Evolutionary conservation across 805 yeast genomes (phyloP).

Genomic region (Maudiozyma bulderi): DNA sequence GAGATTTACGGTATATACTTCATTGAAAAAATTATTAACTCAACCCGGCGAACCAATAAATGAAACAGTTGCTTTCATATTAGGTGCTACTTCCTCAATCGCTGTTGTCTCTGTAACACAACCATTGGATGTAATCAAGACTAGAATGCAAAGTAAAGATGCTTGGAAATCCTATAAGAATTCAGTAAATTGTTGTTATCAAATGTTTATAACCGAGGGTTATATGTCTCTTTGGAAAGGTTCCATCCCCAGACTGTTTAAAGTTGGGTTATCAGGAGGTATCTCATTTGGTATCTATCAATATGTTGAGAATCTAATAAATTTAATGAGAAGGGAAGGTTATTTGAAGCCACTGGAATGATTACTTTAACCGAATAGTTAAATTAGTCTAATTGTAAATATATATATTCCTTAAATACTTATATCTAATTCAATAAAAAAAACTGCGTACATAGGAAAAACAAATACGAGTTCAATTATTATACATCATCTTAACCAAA

Average conservation of each 20-base stretch:
- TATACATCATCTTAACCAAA: neutral
- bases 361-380: neutral
- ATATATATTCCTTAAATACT: neutral
- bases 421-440: neutral
- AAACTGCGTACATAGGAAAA: neutral
- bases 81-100: conserved; percentile 57
- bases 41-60: conserved; percentile 35
- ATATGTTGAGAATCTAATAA: conserved; percentile 36
- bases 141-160: conserved; percentile 75
- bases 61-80: conserved; percentile 26
- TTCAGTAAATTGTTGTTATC: conserved; percentile 46
- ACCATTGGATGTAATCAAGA: conserved; percentile 80
- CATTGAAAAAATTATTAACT: conserved; percentile 58
- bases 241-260: conserved; percentile 57
- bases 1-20: conserved; percentile 74
- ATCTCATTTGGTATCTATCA: conserved; percentile 58
- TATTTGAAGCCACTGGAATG: conserved; percentile 4
- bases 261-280: conserved; percentile 64
- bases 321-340: conserved; percentile 14
- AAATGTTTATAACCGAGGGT: conserved; percentile 40
- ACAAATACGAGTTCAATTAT: neutral
- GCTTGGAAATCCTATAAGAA: conserved; percentile 50
- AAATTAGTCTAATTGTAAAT: neutral
- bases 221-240: conserved; percentile 45
- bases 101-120: conserved; percentile 75